Base-by-base conservation (phyloP, 176 grass and related monocot species). In the Ensete glaucum region DNA sequence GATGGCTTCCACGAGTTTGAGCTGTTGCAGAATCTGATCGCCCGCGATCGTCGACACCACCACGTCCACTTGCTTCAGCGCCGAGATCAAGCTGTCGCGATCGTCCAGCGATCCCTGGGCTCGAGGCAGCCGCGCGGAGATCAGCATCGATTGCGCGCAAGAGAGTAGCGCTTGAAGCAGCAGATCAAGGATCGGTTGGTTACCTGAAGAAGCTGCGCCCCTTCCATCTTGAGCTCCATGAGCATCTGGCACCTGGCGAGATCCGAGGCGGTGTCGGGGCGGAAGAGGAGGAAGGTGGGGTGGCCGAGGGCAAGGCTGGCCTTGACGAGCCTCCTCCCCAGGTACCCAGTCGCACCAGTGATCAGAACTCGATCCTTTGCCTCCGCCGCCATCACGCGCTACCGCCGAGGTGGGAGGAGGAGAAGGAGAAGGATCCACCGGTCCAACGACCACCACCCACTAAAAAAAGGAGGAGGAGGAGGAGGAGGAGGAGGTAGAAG, bases 1-100 rank as follows among this genome's bases (percentile, higher is more conserved):
- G 65, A 95, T 88, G 0, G 88, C 91, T 66, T 88, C 75, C 5
- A 95, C 78, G 13, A 95, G 83, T 75, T 84, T 88, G 71, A 84
- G 85, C 71, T 95, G 91, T 50, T 72, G 71, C 8, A 60, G 73
- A 34, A 79, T 16, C 74, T 50, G 23, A 14, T 19, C 52, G 1
- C 80, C 83, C 9, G 76, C 65, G 69, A 88, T 57, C 69, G 88
- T 78, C 4, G 85, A 88, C 11, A 95, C 54, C 13, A 95, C 91
- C 12, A 88, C 91, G 74, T 95, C 91, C 1, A 67, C 88, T 81
- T 88, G 66, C 81, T 16, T 51, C 10, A 95, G 64, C 9, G 88
- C 91, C 16, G 85, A 80, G 7, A 88, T 78, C 51, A 95, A 66
- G n/a, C 51, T 49, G 4, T 12, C 59, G 51, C 72, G 83, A 53